Evolutionary conservation across 1,139 yeast species (phyloP), one percentile per base, ranked within the genome.

Genomic region (Yamadazyma oceani): DNA sequence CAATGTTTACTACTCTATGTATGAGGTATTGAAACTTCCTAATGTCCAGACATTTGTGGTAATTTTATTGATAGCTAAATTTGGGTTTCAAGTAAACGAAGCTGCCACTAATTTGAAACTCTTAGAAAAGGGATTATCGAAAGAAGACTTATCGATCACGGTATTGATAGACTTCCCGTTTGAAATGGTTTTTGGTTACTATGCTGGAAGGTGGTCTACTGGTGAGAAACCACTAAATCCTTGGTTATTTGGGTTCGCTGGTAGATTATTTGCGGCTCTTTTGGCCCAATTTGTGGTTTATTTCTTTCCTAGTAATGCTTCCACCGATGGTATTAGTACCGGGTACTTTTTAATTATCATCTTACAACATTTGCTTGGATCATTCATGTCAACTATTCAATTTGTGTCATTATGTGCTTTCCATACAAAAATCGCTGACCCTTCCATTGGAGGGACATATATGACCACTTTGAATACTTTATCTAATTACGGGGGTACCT

Each of bases 41-140:
- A 81, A 88, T 44, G 84, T 92, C 27, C 92, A 82, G 56, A 70
- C 80, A 6, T 78, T 92, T 50, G 83, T 89, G 21, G 53, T 82
- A 1, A 78, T 94, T 10, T 89, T 89, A 53, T 62, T 92, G 32
- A 60, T 88, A 12, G 84, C 96, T 26, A 92, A 92, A 57, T 73
- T 92, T 40, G 98, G 96, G 4, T 94, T 92, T 58, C 96, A 90
- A 57, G 95, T 92, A 14, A 92, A 90, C 53, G 99, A 92, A 58
- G 90, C 95, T 4, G 97, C 95, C 17, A 92, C 98, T 1, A 90
- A 90, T 54, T 73, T 92, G 51, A 92, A 90, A 56, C 69, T 94
- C 17, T 67, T 92, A n/a, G 99, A 92, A 57, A 85, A 84, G 55
- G 99, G 99, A 0, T 78, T 92, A 36, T 81, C 94, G 25, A 87